Conservation (phyloP, 106 monocot species). For the Dioscorea zingiberensis region DNA sequence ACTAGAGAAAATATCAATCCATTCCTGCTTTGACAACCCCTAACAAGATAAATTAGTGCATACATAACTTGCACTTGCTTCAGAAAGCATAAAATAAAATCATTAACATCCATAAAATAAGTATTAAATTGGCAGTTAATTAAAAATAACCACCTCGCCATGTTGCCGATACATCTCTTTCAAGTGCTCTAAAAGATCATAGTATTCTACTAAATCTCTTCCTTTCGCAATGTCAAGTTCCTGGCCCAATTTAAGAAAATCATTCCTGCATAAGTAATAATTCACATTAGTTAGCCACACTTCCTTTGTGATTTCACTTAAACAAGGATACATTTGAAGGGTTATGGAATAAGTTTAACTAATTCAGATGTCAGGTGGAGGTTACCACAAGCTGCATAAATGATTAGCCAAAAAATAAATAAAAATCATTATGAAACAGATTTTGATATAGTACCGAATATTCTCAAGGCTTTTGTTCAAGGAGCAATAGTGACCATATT, state of each 20-base stretch:
- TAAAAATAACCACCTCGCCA: constrained; percentile 35
- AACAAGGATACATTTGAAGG: neutral
- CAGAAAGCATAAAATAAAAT: too few species aligned
- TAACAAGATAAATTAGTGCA: too few species aligned
- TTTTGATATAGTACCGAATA: constrained; percentile 33
- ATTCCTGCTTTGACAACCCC: too few species aligned
- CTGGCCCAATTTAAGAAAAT: constrained; percentile 63
- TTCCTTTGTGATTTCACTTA: neutral
- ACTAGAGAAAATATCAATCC: too few species aligned
- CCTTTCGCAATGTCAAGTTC: constrained; percentile 62
- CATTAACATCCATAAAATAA: too few species aligned
- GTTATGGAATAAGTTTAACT: neutral
- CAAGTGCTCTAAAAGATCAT: constrained; percentile 36
- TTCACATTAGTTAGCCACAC: neutral
- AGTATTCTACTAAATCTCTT: constrained; percentile 43
- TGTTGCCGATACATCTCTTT: constrained; percentile 51
- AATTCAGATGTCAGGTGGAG: too few species aligned
- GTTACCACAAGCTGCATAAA: too few species aligned
- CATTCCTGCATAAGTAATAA: constrained; percentile 38
- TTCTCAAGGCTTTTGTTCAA: constrained; percentile 76
- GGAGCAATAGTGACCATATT: constrained; percentile 56
- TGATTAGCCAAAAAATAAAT: neutral
- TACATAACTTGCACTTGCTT: too few species aligned
- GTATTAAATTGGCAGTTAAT: too few species aligned
- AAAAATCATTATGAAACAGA: neutral